Base-by-base conservation (phyloP, 495 filamentous ascomycete species). In the Zalerion maritima region DNA sequence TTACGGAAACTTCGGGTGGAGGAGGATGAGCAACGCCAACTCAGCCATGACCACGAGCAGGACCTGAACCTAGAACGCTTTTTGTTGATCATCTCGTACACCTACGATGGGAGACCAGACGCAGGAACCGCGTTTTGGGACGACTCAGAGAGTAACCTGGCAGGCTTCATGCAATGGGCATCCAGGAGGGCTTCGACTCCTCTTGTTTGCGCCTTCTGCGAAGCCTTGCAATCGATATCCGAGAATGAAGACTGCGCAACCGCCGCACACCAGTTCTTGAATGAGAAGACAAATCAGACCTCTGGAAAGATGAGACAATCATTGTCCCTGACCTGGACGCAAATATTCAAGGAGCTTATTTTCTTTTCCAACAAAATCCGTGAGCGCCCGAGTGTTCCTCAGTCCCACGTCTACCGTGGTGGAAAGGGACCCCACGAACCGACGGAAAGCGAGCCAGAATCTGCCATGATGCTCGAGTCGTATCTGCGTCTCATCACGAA, bases 121-220 rank as follows among this genome's bases (percentile, higher is more conserved):
- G 75, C 81, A 9, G 80, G 86, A 14, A 71, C 84, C 45, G 72
- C 70, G 23, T 94, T 96, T 36, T 96, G 87, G 87, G 64, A 62
- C 25, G 85, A 91, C 37, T 65, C 73, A 2, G 91, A 96, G 38
- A 77, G 81, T 40, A 92, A 94, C 40, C 57, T 96, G 23, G 76
- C 78, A 38, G 89, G 89, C 4, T 99, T 99, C 45, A 60, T 99
- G 36, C 77, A 85, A 32, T 99, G 91, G 91, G 82, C 87, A 15
- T 92, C 91, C 2, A 75, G 75, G 37, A 67, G 86, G 38, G 83
- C 87, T 38, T 89, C 89, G 5, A 92, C 91, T 4, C 89, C 89
- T 11, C 71, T 91, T 18, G 84, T 84, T 30, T 85, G 82, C 43
- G 85, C 86, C 10, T 96, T 94, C 42, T 94, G 86, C 50, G 92